Evolutionary conservation across 257 asterid species (phyloP), one percentile per base, ranked within the genome.

Genomic region (Plantago elongata): DNA sequence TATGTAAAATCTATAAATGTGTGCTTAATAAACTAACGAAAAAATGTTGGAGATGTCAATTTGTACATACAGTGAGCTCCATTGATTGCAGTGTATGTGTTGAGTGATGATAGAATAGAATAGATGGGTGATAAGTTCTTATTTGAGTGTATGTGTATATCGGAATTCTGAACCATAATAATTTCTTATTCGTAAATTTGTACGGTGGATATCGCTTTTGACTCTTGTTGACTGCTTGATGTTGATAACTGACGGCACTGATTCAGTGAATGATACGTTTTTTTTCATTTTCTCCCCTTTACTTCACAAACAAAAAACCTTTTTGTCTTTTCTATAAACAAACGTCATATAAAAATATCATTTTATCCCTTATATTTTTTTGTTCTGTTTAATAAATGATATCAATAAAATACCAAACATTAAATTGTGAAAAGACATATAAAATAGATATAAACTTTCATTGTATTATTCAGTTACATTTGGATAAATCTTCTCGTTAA

Each of bases 111-210:
- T 17, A 16, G 56, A 54, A 51, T 17, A 16, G 56, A 54, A 27
- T 54, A n/a, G 59, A 18, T 37, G 22, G 13, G 15, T 65, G 74
- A 67, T 67, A 38, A 70, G 62, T 61, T 57, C 9, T 47, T 9
- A 34, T 60, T 3, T 4, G 40, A 44, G 6, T 49, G 50, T 61
- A 62, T 4, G 40, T 44, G 6, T 49, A 45, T 61, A 62, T 77
- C 75, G 44, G 58, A 70, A 60, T 55, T 81, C 74, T 64, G 66
- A 67, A 61, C 81, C 79, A 55, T 74, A 61, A 47, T 50, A 51
- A 38, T 48, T 9, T 3, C 9, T 29, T 12, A 11, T n/a, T 15
- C 5, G 11, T 16, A 12, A 5, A 5, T 13, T 57, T 54, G 30
- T 50, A 42, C 56, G 68, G 46, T 30, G 30, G 54, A 6, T 27